A percentile compares a stretch with the other conserved stretches of the same genome.
phyloP scores from a whole-genome alignment of 805 yeast species.

The Teunomyces lycoperdinae region DNA sequence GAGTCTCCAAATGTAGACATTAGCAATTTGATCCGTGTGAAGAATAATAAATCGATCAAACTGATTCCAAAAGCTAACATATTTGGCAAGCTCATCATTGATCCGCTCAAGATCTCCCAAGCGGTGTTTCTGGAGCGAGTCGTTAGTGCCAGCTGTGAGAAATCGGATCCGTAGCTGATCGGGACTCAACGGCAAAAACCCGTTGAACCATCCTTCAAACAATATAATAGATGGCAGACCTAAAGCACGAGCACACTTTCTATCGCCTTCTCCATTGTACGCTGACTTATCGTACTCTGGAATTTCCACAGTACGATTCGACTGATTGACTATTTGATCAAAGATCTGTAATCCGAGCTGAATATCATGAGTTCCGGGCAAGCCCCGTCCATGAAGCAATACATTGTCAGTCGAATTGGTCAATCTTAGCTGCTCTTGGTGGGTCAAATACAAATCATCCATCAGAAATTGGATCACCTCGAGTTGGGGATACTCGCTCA shows the following conservation, averaged over 20 bases:
- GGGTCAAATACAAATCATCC: conserved; percentile 82
- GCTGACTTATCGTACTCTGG: conserved; percentile 82
- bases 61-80: conserved; percentile 53
- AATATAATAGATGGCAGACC: conserved; percentile 57
- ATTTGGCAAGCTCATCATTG: conserved; percentile 51
- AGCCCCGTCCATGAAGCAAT: conserved; percentile 74
- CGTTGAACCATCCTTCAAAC: conserved; percentile 94
- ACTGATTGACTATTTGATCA: conserved; percentile 20
- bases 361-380: conserved; percentile 93
- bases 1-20: conserved; percentile 76
- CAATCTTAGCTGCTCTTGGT: conserved; percentile 51
- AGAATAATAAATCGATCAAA: conserved; percentile 62
- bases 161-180: conserved; percentile 19
- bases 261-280: conserved; percentile 75
- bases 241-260: conserved; percentile 46
- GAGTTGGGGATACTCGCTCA: conserved; percentile 31
- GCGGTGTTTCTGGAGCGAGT: conserved; percentile 11
- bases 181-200: conserved; percentile 46
- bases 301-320: conserved; percentile 12
- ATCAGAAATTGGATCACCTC: conserved; percentile 58
- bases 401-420: conserved; percentile 33
- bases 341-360: conserved; percentile 39
- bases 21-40: conserved; percentile 54
- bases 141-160: conserved; percentile 12
- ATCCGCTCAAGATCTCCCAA: conserved; percentile 36